A percentile compares a stretch with the other conserved stretches of the same genome.
Evolutionary conservation across 352 stramenopile species (phyloP).

Genomic region (Globisporangium canariense): DNA sequence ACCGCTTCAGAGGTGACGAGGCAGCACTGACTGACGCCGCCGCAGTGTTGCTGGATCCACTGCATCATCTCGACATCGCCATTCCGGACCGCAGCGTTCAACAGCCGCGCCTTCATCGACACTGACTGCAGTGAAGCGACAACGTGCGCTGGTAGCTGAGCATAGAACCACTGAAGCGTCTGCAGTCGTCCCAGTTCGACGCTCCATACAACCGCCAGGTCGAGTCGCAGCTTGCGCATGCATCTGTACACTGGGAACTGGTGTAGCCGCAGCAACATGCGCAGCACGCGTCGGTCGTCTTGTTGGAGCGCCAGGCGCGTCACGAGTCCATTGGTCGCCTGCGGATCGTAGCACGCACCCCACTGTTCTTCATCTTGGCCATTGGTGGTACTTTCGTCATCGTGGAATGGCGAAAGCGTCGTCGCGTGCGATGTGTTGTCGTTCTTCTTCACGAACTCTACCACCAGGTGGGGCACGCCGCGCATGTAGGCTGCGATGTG

Average conservation of each 20-base stretch:
- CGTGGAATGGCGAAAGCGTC: neutral
- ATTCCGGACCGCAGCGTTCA: neutral
- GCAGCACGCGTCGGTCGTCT: neutral
- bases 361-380: neutral
- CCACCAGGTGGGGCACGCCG: constrained; percentile 1
- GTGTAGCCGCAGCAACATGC: constrained; percentile 9
- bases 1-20: neutral
- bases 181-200: constrained; percentile 2
- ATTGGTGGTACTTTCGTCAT: neutral
- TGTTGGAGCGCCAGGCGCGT: neutral
- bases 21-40: neutral
- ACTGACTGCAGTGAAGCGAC: neutral
- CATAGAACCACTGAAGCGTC: neutral
- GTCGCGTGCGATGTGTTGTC: neutral
- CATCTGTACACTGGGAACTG: constrained; percentile 1
- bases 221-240: constrained; percentile 1
- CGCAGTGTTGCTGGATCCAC: constrained; percentile 3
- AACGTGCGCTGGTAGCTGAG: neutral
- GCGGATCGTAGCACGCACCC: constrained; percentile 5
- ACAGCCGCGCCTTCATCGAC: neutral
- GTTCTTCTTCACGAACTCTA: constrained; percentile 3
- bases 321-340: constrained; percentile 1
- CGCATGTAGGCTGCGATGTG: constrained; percentile 7
- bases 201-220: constrained; percentile 3
- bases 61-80: constrained; percentile 7